These are phyloP conservation scores for Platanthera guangdongensis DNA, from an alignment of 106 monocot genomes.

Conservation along the genomic window DNA sequence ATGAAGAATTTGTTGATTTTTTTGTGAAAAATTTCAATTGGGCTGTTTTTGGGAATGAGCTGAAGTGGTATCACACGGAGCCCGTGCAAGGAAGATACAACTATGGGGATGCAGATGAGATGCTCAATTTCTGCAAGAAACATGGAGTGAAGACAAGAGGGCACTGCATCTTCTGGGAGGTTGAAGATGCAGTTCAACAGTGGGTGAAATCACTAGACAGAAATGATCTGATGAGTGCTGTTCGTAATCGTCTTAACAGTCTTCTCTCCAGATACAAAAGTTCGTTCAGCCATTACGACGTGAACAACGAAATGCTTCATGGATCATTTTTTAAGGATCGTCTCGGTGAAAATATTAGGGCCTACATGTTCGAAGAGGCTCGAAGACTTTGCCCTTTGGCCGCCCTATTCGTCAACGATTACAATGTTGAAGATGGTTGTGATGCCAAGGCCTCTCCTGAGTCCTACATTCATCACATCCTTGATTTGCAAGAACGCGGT, in stretches of 20 bases:
- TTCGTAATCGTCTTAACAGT: conserved; percentile 52
- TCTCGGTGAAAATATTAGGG: conserved; percentile 64
- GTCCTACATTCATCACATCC: conserved; percentile 63
- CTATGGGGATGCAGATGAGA: conserved; percentile 80
- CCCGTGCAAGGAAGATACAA: conserved; percentile 59
- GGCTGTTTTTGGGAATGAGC: conserved; percentile 94
- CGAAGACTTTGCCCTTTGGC: conserved; percentile 66
- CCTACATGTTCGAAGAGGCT: conserved; percentile 78
- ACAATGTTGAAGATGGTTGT: conserved; percentile 81
- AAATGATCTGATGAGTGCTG: conserved; percentile 41
- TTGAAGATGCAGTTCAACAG: conserved; percentile 63
- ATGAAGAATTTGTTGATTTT: conserved; percentile 85
- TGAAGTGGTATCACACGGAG: conserved; percentile 88
- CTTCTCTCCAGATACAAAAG: conserved; percentile 69
- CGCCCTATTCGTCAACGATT: conserved; percentile 84
- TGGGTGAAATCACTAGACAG: conserved; percentile 65
- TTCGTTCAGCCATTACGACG: conserved; percentile 75
- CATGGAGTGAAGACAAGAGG: conserved; percentile 55
- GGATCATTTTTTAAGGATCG: conserved; percentile 76
- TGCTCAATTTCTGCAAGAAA: conserved; percentile 55
- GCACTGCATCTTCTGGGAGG: conserved; percentile 96
- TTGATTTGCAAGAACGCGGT: conserved; percentile 70
- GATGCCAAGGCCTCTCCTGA: conserved; percentile 76
- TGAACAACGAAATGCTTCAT: conserved; percentile 99
- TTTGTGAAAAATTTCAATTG: conserved; percentile 89